Evolutionary conservation across 768 basidiomycete species (phyloP), one percentile per base, ranked within the genome.

Genomic region (Epithele typhae): DNA sequence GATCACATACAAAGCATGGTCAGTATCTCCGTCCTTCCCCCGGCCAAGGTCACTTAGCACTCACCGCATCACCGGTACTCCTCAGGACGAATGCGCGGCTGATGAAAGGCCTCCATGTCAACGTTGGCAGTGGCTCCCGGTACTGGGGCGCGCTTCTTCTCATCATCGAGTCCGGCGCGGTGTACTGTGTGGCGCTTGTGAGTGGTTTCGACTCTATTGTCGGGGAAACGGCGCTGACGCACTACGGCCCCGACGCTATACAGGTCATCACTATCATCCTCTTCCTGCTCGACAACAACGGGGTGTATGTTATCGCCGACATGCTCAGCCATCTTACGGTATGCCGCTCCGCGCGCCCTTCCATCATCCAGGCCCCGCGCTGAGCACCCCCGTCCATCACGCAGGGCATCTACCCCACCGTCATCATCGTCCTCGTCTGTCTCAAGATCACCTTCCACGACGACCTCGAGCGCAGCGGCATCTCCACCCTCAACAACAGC

Each of bases 401-500:
- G 14, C 21, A 40, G 39, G 40, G 40, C 6, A 41, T 41, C 17
- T 41, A 41, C 30, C 40, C 40, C 18, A 41, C 40, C 9, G n/a
- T 15, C 17, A 41, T 41, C 30, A 41, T 41, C 40, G 24, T 41
- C 18, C 30, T 41, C 12, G 40, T 41, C 3, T 41, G 24, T 24
- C 40, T 41, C 7, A 41, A 27, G 22, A 19, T 32, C 14, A 41
- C 40, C 8, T 32, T 27, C 40, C 40, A 41, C 25, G 40, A 41
- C 30, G 40, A 25, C 15, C 12, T 41, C 15, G 21, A 40, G 7
- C 36, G 36, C 37, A 22, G 21, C 6, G 12, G 24, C 2, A 21
- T 32, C 33, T 14, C 12, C n/a, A n/a, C n/a, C n/a, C n/a, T n/a
- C n/a, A n/a, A n/a, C n/a, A n/a, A n/a, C n/a, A n/a, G n/a, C n/a